Evolutionary conservation across 202 grass and related monocot genomes (phyloP).

Genomic region (Setaria viridis): DNA sequence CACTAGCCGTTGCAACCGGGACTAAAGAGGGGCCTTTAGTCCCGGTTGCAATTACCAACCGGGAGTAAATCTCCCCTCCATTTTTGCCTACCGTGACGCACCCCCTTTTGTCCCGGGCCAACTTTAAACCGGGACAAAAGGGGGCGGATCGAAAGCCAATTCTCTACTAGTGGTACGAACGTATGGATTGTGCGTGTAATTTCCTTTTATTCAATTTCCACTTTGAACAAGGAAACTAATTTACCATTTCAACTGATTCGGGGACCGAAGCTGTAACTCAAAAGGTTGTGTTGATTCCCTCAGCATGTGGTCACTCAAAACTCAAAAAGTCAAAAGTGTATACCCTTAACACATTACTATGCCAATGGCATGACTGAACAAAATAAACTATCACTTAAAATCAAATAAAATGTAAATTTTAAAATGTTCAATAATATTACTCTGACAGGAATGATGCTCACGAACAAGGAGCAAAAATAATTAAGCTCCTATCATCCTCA

Average conservation of each 20-base stretch:
- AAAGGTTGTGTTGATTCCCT: too few relatives aligned
- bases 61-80: too few relatives aligned
- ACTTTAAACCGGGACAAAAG: too few relatives aligned
- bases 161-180: background rate
- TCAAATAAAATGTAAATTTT: background rate
- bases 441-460: background rate
- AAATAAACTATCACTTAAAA: background rate
- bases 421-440: background rate
- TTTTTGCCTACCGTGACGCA: too few relatives aligned
- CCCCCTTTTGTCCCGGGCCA: too few relatives aligned
- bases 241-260: background rate
- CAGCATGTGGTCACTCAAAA: background rate
- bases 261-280: background rate
- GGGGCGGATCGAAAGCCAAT: too few relatives aligned
- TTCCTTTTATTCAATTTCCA: background rate
- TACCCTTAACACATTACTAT: background rate
- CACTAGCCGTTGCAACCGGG: too few relatives aligned
- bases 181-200: background rate
- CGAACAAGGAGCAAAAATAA: background rate
- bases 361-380: background rate
- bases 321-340: background rate
- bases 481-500: background rate
- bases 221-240: background rate
- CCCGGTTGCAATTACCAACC: too few relatives aligned
- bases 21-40: too few relatives aligned